Base-by-base conservation (phyloP, 306 rosid genomes). In the Citrullus mucosospermus region DNA sequence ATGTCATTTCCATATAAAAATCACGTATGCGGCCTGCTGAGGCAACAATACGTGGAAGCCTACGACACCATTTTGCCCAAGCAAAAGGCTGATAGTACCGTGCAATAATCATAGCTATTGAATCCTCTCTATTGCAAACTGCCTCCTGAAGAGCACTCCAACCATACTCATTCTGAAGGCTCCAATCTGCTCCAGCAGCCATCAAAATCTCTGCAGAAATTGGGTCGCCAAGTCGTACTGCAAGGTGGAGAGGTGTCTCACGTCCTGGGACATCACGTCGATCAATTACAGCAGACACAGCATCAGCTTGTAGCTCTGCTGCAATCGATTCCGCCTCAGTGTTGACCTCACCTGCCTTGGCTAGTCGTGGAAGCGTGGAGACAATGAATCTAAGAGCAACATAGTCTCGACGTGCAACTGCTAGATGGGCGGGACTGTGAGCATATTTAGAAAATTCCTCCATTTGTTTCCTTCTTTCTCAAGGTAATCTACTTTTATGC, bases 61-160 rank as follows among this genome's bases (percentile, higher is more conserved):
- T 86, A 82, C 99, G 85, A 69, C 99, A 95, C 99, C 99, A 95
- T 83, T 95, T 95, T 8, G 99, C 99, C 99, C 97, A 95, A 55
- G 97, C 97, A 82, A 95, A 77, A 56, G 97, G 99, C 90, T 91
- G 99, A 81, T 95, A 90, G 67, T 92, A 92, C 84, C 96, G 88
- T 53, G 93, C 90, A 79, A 95, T 91, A 16, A 84, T 85, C 91
- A 80, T 88, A n/a, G 99, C 93, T 75, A 95, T 88, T 16, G 82
- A 81, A 84, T 95, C 99, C 83, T 95, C 96, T 79, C 96, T 85
- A 71, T 51, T 81, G 86, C 99, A 95, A 66, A 95, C 90, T 38
- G 99, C 99, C 83, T 95, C 99, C 84, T 95, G 98, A 74, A 95
- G 97, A 34, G 99, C 92, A 86, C 99, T 95, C 99, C 99, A 95